phyloP scores from a whole-genome alignment of 345 rosid genomes.

The Acer saccharum region DNA sequence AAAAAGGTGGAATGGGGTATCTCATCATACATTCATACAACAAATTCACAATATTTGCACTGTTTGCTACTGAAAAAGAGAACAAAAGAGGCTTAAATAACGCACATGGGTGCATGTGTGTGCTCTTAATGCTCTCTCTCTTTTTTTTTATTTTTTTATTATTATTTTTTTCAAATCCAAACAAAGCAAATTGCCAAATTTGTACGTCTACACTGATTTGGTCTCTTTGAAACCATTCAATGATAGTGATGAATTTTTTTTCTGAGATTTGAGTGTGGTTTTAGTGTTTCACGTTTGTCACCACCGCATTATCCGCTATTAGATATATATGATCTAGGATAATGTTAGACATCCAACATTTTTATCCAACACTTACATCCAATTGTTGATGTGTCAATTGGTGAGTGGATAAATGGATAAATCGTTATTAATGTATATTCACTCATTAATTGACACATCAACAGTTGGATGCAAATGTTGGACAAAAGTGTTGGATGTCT shows the following conservation, averaged over 20 bases:
- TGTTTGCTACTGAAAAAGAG: conserved; percentile 16
- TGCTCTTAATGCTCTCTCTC: background rate
- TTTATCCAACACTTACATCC: too few relatives aligned
- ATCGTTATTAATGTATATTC: too few relatives aligned
- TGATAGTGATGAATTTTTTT: background rate
- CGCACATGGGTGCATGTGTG: conserved; percentile 51
- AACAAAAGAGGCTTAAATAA: conserved; percentile 20
- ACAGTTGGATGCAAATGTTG: too few relatives aligned
- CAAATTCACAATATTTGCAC: background rate
- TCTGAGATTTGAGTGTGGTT: background rate
- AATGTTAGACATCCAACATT: too few relatives aligned
- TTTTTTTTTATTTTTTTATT: too few relatives aligned
- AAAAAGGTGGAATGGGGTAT: background rate
- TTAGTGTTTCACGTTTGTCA: too few relatives aligned
- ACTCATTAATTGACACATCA: too few relatives aligned
- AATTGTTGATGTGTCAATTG: too few relatives aligned
- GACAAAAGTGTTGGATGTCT: too few relatives aligned
- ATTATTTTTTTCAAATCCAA: background rate
- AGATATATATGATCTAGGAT: too few relatives aligned
- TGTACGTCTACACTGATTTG: background rate
- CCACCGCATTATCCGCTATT: background rate
- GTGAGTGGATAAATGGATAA: too few relatives aligned
- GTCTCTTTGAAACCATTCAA: background rate
- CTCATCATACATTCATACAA: background rate
- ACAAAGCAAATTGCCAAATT: background rate